Evolutionary conservation across 192 early-diverging fungal genomes (phyloP).

Genomic region (Ambispora gerdemannii): DNA sequence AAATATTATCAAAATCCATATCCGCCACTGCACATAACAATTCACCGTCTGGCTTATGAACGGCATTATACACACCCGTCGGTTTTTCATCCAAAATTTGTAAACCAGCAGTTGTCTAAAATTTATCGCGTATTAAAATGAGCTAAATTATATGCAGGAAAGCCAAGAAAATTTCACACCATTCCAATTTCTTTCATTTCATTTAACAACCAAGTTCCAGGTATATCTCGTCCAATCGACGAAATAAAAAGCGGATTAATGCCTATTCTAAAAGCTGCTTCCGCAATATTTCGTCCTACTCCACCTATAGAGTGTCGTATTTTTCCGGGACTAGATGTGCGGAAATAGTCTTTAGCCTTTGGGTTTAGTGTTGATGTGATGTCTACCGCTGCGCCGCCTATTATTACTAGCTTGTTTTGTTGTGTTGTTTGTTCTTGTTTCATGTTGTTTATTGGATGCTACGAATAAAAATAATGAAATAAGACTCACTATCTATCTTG

Average conservation of each 20-base stretch:
- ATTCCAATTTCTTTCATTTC: conserved; percentile 57
- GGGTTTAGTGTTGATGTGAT: conserved; percentile 58
- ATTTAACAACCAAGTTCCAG: conserved; percentile 53
- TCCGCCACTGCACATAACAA: conserved; percentile 85
- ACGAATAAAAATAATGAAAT: no score
- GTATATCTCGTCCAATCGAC: conserved; percentile 68
- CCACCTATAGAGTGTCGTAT: conserved; percentile 74
- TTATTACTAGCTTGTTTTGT: conserved; percentile 72
- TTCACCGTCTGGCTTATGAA: conserved; percentile 69
- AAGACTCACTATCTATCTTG: no score
- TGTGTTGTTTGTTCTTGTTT: no score
- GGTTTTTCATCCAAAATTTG: conserved; percentile 33
- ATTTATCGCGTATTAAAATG: no score
- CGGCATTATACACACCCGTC: conserved; percentile 81
- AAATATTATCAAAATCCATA: conserved; percentile 72
- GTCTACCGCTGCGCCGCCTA: conserved; percentile 88
- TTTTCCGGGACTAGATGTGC: conserved; percentile 72
- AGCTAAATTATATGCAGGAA: no score
- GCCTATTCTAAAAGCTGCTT: conserved; percentile 67
- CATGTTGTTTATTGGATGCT: no score
- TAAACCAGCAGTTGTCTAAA: conserved; percentile 36
- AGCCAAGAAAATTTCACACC: no score
- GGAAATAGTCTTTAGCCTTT: conserved; percentile 24
- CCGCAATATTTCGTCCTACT: conserved; percentile 90
- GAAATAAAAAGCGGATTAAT: conserved; percentile 63